phyloP scores from a whole-genome alignment of 495 filamentous ascomycete genomes.

The Penicillium daleae region DNA sequence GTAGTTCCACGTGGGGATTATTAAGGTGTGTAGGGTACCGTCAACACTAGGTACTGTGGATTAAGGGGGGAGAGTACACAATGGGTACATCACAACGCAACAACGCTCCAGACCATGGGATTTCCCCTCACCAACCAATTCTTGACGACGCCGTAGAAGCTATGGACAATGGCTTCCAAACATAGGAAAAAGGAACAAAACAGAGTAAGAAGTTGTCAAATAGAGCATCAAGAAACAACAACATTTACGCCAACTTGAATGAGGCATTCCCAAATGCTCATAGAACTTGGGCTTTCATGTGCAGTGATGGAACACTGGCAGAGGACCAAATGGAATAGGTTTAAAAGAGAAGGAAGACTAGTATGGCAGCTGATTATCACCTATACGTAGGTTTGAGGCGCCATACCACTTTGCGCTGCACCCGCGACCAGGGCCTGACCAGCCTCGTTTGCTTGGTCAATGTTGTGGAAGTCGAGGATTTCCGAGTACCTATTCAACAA shows the following conservation, averaged over 20 bases:
- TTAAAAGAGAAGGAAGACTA: slow-evolving; percentile 2
- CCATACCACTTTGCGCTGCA: slow-evolving; percentile 32
- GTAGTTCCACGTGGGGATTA: neutral
- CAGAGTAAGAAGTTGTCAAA: slow-evolving; percentile 9
- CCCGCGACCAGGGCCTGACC: slow-evolving; percentile 41
- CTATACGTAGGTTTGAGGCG: slow-evolving; percentile 39
- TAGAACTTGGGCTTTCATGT: slow-evolving; percentile 7
- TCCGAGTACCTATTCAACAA: slow-evolving; percentile 82
- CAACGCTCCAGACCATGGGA: slow-evolving; percentile 21
- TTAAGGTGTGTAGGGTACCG: neutral
- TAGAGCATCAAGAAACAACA: neutral
- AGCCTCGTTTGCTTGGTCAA: slow-evolving; percentile 63
- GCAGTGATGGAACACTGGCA: slow-evolving; percentile 7
- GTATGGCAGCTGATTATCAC: slow-evolving; percentile 5
- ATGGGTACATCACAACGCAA: neutral
- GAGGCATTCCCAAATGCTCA: slow-evolving; percentile 19
- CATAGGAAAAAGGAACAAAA: slow-evolving; percentile 16
- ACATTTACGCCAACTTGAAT: slow-evolving; percentile 25
- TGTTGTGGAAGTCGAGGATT: slow-evolving; percentile 98
- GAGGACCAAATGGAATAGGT: slow-evolving; percentile 15
- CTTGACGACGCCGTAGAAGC: slow-evolving; percentile 36
- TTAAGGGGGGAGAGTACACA: neutral
- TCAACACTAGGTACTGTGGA: neutral
- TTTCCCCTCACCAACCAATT: slow-evolving; percentile 33
- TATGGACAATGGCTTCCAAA: slow-evolving; percentile 34